These are phyloP conservation scores for Zoysia matrella DNA, from an alignment of 202 grass and related monocot species.

Conservation along the genomic window DNA sequence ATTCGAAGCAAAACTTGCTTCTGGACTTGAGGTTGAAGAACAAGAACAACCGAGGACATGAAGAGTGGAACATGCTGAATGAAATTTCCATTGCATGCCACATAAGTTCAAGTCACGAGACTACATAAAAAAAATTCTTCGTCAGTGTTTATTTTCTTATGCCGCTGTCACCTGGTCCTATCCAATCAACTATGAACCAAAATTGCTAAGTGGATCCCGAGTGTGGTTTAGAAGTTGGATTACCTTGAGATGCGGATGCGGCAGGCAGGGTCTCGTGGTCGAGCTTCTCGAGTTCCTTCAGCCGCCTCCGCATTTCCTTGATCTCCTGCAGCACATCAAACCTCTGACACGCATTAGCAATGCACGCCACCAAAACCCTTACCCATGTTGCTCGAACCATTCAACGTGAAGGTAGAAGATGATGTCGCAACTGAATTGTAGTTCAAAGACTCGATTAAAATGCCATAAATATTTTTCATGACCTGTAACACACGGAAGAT, in stretches of 20 bases:
- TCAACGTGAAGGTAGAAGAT: neutral
- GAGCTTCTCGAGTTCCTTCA: constrained; percentile 36
- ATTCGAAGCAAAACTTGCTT: too few species aligned
- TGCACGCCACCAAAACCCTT: neutral
- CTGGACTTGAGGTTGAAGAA: too few species aligned
- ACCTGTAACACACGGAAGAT: too few species aligned
- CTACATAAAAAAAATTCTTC: too few species aligned
- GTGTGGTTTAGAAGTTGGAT: neutral
- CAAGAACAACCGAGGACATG: too few species aligned
- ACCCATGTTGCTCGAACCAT: neutral
- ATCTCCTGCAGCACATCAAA: constrained; percentile 29
- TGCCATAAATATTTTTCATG: too few species aligned
- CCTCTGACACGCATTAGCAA: constrained; percentile 25
- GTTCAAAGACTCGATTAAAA: too few species aligned
- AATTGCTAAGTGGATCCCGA: neutral
- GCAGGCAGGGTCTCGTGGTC: constrained; percentile 10
- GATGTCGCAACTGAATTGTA: neutral
- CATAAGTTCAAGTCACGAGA: too few species aligned
- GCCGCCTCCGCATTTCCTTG: constrained; percentile 32
- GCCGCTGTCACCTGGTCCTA: neutral
- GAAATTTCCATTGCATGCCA: too few species aligned
- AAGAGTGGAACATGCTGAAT: too few species aligned
- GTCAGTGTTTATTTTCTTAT: too few species aligned
- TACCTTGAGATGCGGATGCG: constrained; percentile 20
- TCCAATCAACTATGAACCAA: neutral